Conservation (phyloP, 2,329 filamentous ascomycete species). For the Neurospora sp. region DNA sequence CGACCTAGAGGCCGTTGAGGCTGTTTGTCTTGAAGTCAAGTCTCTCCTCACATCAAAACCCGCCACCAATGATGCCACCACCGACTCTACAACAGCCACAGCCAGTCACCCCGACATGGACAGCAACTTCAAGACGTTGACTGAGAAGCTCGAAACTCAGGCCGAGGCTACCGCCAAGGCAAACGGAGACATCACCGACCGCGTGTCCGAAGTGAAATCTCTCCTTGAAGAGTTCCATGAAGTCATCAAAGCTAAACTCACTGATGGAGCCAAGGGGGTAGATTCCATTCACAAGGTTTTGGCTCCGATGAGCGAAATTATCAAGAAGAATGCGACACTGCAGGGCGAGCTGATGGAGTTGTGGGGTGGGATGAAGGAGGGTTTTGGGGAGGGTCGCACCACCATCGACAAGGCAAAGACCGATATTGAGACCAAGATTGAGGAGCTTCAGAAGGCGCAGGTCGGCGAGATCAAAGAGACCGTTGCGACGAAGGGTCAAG, state of each 20-base stretch:
- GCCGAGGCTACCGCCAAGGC: slow-evolving; percentile 67
- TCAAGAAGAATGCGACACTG: slow-evolving; percentile 46
- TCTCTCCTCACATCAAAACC: slow-evolving; percentile 65
- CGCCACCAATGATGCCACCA: slow-evolving; percentile 61
- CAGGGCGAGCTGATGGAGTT: slow-evolving; percentile 60
- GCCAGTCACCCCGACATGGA: slow-evolving; percentile 32
- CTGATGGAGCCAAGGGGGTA: slow-evolving; percentile 61
- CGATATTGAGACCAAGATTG: slow-evolving; percentile 43
- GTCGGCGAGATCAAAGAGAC: slow-evolving; percentile 68
- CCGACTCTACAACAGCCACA: slow-evolving; percentile 15
- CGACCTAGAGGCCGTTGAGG: slow-evolving; percentile 71
- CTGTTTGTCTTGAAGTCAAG: slow-evolving; percentile 79
- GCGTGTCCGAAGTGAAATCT: slow-evolving; percentile 67
- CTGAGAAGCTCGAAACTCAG: slow-evolving; percentile 50
- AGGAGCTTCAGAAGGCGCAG: slow-evolving; percentile 59
- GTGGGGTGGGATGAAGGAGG: slow-evolving; percentile 64
- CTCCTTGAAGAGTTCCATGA: slow-evolving; percentile 71
- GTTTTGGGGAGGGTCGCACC: slow-evolving; percentile 60
- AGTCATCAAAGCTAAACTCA: slow-evolving; percentile 65
- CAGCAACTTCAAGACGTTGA: slow-evolving; percentile 46
- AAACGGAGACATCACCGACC: slow-evolving; percentile 71
- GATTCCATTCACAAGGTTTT: slow-evolving; percentile 64
- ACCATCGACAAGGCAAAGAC: slow-evolving; percentile 69
- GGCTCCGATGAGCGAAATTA: slow-evolving; percentile 54
- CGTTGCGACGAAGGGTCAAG: slow-evolving; percentile 63